Evolutionary conservation across 345 rosid genomes (phyloP).

Genomic region (Lepidium aucheri): DNA sequence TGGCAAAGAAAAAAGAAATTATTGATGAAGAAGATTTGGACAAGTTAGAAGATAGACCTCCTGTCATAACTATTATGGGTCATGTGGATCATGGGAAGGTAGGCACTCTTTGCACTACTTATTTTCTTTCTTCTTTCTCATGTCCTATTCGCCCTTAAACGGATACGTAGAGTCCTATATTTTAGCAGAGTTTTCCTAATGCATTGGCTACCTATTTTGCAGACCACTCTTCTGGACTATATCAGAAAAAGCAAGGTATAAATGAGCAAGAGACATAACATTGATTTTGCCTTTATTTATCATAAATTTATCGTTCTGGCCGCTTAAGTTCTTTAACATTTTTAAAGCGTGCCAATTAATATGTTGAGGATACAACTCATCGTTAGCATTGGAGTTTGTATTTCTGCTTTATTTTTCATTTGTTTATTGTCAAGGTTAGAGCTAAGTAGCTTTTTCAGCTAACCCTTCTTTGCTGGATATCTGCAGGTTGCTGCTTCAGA

Average conservation of each 20-base stretch:
- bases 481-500: conserved; percentile 88
- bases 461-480: conserved; percentile 24
- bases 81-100: conserved; percentile 99
- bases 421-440: not conserved
- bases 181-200: conserved; percentile 26
- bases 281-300: not conserved
- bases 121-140: not conserved
- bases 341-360: not conserved
- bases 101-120: conserved; percentile 2
- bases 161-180: not conserved
- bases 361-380: not conserved
- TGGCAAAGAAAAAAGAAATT: conserved; percentile 82
- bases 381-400: not conserved
- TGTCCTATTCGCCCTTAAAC: not conserved
- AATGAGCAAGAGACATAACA: not conserved
- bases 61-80: conserved; percentile 99
- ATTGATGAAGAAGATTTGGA: conserved; percentile 85
- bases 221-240: conserved; percentile 94
- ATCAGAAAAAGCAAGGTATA: conserved; percentile 90
- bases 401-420: not conserved
- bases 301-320: not conserved
- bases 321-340: not conserved
- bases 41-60: conserved; percentile 88
- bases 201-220: conserved; percentile 31
- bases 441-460: conserved; percentile 5